A percentile compares a stretch with the other conserved stretches of the same genome.
Conservation (phyloP, 768 basidiomycete species). For the Amanita inopinata region DNA sequence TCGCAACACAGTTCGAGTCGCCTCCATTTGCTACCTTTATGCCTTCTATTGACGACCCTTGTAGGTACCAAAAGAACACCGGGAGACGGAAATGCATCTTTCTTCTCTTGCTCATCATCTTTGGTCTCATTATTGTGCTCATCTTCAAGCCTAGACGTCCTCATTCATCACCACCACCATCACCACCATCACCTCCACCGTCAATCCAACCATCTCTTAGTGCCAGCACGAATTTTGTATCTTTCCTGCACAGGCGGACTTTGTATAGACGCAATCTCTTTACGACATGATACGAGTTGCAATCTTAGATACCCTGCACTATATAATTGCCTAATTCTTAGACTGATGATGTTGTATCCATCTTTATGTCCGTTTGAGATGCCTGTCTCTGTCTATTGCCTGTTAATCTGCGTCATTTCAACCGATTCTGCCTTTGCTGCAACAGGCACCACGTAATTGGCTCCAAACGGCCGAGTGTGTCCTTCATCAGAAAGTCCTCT, state of each 20-base stretch:
- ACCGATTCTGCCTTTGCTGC: too few relatives aligned
- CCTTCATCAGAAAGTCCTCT: slow-evolving; percentile 16
- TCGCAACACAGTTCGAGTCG: slow-evolving; percentile 63
- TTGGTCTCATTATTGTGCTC: slow-evolving; percentile 78
- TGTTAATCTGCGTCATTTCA: not conserved
- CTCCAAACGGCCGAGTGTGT: too few relatives aligned
- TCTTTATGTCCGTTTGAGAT: too few relatives aligned
- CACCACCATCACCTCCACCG: slow-evolving; percentile 17
- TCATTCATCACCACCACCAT: slow-evolving; percentile 25
- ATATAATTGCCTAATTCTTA: too few relatives aligned
- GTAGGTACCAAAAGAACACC: slow-evolving; percentile 88
- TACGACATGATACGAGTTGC: not conserved
- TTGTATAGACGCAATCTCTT: not conserved
- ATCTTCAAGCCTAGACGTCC: slow-evolving; percentile 80
- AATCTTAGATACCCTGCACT: too few relatives aligned
- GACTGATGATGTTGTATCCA: too few relatives aligned
- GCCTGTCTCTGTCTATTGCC: too few relatives aligned
- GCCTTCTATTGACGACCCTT: slow-evolving; percentile 9
- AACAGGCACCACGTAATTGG: too few relatives aligned
- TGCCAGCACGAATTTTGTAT: not conserved
- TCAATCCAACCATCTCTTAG: too few relatives aligned
- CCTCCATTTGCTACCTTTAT: slow-evolving; percentile 8
- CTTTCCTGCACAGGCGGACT: not conserved
- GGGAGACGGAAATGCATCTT: slow-evolving; percentile 92
- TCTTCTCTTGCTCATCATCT: slow-evolving; percentile 80